Percentiles rank a stretch among this genome's conserved stretches.
Conservation (phyloP, 192 early-diverging fungal species). For the Podochytrium sp. region DNA sequence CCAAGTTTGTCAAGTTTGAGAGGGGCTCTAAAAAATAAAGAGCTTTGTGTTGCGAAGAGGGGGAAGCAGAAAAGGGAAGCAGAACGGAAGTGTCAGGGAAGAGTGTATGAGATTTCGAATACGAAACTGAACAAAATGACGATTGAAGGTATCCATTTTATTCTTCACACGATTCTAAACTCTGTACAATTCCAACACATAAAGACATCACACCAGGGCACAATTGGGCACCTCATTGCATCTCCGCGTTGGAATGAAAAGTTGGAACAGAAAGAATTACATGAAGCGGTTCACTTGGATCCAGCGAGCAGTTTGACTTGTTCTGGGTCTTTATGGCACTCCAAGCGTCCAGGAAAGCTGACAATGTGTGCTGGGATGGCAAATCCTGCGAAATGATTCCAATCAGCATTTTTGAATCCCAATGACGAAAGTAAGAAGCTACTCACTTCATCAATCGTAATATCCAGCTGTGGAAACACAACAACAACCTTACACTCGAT, state of each 20-base stretch:
- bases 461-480: neutral
- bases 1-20: slow-evolving; percentile 31
- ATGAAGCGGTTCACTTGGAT: neutral
- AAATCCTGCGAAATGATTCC: too few species aligned
- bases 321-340: neutral
- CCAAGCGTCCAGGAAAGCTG: neutral
- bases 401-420: too few species aligned
- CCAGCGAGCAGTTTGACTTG: neutral
- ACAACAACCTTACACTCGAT: neutral
- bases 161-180: too few species aligned
- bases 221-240: too few species aligned
- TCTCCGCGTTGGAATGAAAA: too few species aligned
- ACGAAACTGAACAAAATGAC: too few species aligned
- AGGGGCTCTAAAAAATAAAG: slow-evolving; percentile 28
- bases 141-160: too few species aligned
- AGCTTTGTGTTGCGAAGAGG: neutral
- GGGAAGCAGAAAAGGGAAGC: neutral
- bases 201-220: too few species aligned
- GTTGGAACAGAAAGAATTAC: neutral
- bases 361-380: neutral
- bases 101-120: too few species aligned
- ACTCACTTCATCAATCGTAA: neutral
- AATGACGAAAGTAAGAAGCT: neutral
- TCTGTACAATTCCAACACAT: too few species aligned
- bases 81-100: too few species aligned